Conservation (phyloP, 2,329 filamentous ascomycete species). For the Calonectria pseudoreteaudii region DNA sequence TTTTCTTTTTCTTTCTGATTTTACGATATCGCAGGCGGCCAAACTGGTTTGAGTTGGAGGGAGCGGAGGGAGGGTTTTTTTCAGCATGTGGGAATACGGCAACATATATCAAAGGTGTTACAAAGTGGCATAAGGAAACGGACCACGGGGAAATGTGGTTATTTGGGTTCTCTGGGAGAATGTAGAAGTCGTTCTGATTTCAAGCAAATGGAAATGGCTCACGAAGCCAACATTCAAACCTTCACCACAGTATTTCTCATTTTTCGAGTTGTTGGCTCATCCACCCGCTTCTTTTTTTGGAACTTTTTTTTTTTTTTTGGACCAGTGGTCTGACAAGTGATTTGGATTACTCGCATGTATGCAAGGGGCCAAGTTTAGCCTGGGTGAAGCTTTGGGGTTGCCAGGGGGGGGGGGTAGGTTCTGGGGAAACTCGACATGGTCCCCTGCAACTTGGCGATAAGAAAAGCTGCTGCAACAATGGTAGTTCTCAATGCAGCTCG, state of each 20-base stretch:
- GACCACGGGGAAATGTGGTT: background rate
- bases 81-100: constrained; percentile 3
- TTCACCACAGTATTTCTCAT: background rate
- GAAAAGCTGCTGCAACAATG: background rate
- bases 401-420: background rate
- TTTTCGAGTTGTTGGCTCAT: background rate
- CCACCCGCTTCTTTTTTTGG: background rate
- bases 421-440: background rate
- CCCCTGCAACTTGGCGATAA: background rate
- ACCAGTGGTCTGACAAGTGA: constrained; percentile 1
- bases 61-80: background rate
- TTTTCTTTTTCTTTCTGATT: no score
- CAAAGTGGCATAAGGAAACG: constrained; percentile 10
- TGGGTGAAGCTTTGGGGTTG: background rate
- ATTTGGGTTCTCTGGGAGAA: constrained; percentile 8
- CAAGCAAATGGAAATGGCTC: constrained; percentile 1
- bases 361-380: background rate
- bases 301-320: background rate
- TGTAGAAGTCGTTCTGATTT: constrained; percentile 70
- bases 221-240: constrained; percentile 6
- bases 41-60: background rate
- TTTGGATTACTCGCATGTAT: background rate
- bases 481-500: no score
- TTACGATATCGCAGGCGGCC: background rate
- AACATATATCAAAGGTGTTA: constrained; percentile 18